Percentiles rank a stretch among this genome's conserved stretches.
Conservation (phyloP, 2,329 filamentous ascomycete species). For the Ceratocystis ficicola region DNA sequence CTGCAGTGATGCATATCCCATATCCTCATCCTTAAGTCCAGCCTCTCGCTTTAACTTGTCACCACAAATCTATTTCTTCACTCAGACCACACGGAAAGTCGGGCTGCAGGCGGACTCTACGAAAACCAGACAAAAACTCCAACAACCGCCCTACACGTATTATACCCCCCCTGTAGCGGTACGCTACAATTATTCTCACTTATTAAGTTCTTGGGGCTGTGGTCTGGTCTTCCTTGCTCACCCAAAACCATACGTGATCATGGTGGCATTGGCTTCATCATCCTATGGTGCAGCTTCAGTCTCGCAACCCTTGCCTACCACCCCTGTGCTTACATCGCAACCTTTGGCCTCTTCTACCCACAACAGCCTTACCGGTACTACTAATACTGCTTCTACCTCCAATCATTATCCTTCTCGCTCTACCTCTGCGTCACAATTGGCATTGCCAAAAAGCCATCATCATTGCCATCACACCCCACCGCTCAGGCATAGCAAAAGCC, state of each 20-base stretch:
- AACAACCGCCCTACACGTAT: neutral
- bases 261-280: conserved; percentile 6
- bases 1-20: conserved; percentile 16
- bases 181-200: neutral
- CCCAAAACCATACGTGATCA: conserved; percentile 2
- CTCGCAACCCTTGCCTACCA: conserved; percentile 15
- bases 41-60: conserved; percentile 16
- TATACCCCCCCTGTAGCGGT: neutral
- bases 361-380: neutral
- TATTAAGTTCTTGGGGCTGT: neutral
- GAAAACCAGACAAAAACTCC: neutral
- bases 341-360: conserved; percentile 1
- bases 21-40: conserved; percentile 15
- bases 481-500: neutral
- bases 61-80: conserved; percentile 10
- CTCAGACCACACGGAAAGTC: conserved; percentile 3
- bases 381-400: neutral
- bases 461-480: neutral
- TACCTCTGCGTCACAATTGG: neutral
- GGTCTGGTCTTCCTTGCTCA: neutral
- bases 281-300: conserved; percentile 6
- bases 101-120: neutral
- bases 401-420: neutral
- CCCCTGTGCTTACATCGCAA: conserved; percentile 15
- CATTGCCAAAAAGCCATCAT: neutral